These are phyloP conservation scores for Wickerhamiella qilinensis DNA, from an alignment of 805 yeast genomes.

Conservation along the genomic window DNA sequence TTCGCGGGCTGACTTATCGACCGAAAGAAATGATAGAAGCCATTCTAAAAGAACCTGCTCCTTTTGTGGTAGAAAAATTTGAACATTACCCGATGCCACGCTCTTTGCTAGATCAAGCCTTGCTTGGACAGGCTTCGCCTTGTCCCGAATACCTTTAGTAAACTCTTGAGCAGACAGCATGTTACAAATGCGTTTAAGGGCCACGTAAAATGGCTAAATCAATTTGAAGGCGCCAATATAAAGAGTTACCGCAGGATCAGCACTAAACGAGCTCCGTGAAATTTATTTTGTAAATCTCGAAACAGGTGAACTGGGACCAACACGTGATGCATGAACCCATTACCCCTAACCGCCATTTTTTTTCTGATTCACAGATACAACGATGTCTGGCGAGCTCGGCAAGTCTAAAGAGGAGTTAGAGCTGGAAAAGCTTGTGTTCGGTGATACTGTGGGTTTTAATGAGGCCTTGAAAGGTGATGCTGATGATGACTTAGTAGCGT, in stretches of 20 bases:
- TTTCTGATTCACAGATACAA: conserved; percentile 2
- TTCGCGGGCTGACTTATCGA: conserved; percentile 6
- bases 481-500: conserved; percentile 16
- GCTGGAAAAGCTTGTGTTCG: conserved; percentile 76
- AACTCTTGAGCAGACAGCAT: conserved; percentile 15
- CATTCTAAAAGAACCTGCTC: conserved; percentile 22
- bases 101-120: conserved; percentile 13
- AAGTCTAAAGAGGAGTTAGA: conserved; percentile 73
- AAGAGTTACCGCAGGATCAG: no score
- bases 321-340: no score
- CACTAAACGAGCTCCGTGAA: no score
- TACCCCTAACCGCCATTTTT: conserved; percentile 8
- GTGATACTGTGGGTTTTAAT: conserved; percentile 57
- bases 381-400: conserved; percentile 20
- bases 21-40: conserved; percentile 18
- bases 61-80: conserved; percentile 19
- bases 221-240: no score
- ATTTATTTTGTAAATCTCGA: no score
- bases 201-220: no score
- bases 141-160: conserved; percentile 19
- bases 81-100: conserved; percentile 9
- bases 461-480: conserved; percentile 25
- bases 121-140: conserved; percentile 9
- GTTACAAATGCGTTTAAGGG: no score
- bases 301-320: no score